Evolutionary conservation across 345 rosid species (phyloP), one percentile per base, ranked within the genome.

Genomic region (Arabidopsis arenosa): DNA sequence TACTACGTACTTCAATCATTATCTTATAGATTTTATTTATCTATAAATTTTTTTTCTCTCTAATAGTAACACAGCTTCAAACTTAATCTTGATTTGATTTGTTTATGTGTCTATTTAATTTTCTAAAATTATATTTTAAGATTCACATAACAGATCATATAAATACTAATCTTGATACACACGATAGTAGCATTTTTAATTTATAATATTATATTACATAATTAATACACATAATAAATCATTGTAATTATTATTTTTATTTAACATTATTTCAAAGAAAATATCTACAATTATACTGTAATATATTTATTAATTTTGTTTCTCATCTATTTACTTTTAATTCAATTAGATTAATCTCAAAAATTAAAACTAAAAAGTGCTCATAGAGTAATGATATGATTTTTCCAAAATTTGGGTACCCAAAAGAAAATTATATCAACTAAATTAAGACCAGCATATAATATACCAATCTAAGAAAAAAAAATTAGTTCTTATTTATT

Each of bases 61-160:
- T 52, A 9, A 54, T 28, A 49, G 58, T 53, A 35, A 53, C 59
- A 54, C 59, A 7, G 28, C 59, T 54, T 26, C 5, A 53, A 53
- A 23, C 5, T 53, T 23, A 51, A 8, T 10, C n/a, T 28, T 5
- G 26, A 11, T 53, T 10, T 53, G 15, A 28, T 52, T 23, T 17
- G 54, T 49, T 49, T 52, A 1, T 23, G 57, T 23, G 26, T 13
- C 4, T 54, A 12, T 28, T 28, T 54, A 17, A 26, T 28, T 55
- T 13, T 53, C 7, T 53, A 53, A 53, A 6, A 33, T 23, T 21
- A 30, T 55, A 55, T 55, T 28, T 55, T 13, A 5, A 55, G 37
- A 55, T 55, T 6, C 10, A 30, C 59, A 28, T 26, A 53, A 11
- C 48, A 44, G 6, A 30, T n/a, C n/a, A n/a, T 30, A 13, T 13